A percentile compares a stretch with the other conserved stretches of the same genome.
Conservation (phyloP, 2,329 filamentous ascomycete genomes). For the Neonectria coccinea region DNA sequence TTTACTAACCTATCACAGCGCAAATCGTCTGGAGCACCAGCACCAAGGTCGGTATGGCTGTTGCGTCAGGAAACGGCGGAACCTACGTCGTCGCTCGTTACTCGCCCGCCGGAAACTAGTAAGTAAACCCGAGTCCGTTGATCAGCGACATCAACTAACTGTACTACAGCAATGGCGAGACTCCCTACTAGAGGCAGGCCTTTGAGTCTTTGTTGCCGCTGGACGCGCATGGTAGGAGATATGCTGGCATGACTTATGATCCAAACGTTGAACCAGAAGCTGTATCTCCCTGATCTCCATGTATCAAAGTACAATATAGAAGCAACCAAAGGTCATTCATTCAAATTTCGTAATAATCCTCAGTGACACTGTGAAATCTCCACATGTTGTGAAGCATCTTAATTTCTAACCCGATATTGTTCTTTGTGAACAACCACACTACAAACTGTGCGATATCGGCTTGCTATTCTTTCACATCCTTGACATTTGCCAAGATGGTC, state of each 20-base stretch:
- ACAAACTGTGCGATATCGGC: too few relatives aligned
- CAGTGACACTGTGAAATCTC: neutral
- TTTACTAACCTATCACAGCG: constrained; percentile 18
- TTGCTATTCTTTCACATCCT: constrained; percentile 3
- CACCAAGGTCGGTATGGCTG: constrained; percentile 43
- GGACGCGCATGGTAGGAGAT: neutral
- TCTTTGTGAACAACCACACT: too few relatives aligned
- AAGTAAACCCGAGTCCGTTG: constrained; percentile 18
- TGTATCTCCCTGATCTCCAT: neutral
- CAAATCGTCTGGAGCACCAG: constrained; percentile 43
- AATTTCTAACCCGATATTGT: neutral
- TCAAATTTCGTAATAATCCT: neutral
- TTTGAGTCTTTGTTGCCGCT: neutral
- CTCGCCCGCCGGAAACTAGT: constrained; percentile 43
- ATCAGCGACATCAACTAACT: neutral
- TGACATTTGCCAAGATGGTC: neutral
- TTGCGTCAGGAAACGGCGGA: constrained; percentile 32
- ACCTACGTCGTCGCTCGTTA: constrained; percentile 42
- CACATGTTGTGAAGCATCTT: neutral
- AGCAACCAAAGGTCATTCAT: neutral
- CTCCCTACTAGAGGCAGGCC: neutral
- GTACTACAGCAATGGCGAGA: neutral
- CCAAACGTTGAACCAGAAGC: neutral
- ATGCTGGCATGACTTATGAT: neutral
- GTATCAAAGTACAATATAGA: neutral